Evolutionary conservation across 345 rosid species (phyloP), one percentile per base, ranked within the genome.

Genomic region (Boechera divaricarpa): DNA sequence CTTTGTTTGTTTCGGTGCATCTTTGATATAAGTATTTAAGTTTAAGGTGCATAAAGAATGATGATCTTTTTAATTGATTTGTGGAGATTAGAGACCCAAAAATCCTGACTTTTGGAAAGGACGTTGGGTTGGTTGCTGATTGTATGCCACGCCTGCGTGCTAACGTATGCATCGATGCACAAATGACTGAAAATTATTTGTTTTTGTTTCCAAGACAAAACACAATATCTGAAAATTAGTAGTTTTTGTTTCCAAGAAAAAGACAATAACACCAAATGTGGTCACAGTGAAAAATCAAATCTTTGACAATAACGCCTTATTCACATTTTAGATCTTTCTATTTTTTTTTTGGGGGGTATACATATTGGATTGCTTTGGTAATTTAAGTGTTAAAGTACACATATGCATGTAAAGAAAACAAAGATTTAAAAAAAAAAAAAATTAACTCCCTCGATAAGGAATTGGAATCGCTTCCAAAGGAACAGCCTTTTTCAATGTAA

Each of bases 401-500:
- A 16, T 16, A 33, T 32, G 12, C 13, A 33, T 33, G 26, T 56
- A 31, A 31, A 6, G 5, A 57, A 56, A 32, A 4, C 41, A 31
- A 32, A 57, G 0, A 35, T 44, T 44, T 0, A 16, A 16, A 16
- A 16, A 16, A 31, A 16, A 57, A 1, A 1, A 56, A 55, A 45
- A 4, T 21, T 70, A 77, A 12, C 7, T 39, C 47, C 56, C 76
- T 51, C 57, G 55, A 77, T 63, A 76, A 61, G 86, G 91, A 53
- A 77, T 45, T 5, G 98, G 87, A 39, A 86, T 78, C 4, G 85
- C 90, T 70, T 82, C 87, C 45, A 92, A 81, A 16, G 98, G 90
- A 68, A 85, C 72, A 55, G 79, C 58, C 56, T 93, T 93, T 67
- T 85, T 77, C 33, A 87, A 82, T 15, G 98, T 89, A 15, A 87